phyloP scores from a whole-genome alignment of 306 rosid species.

The Lathyrus sativus region DNA sequence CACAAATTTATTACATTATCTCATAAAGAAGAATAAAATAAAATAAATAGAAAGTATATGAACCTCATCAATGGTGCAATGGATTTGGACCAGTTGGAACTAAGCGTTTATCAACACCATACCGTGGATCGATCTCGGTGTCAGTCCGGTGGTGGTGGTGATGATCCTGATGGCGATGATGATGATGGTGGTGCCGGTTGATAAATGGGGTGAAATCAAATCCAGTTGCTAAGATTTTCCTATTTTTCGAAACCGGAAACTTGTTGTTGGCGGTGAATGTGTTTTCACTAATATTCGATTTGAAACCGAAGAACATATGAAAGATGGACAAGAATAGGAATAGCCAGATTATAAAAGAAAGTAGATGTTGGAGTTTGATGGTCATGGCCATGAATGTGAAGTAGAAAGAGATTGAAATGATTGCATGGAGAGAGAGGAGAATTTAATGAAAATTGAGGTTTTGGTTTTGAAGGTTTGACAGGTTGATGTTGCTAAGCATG shows the following conservation, averaged over 20 bases:
- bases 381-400: constrained; percentile 47
- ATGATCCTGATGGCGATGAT: constrained; percentile 12
- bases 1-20: constrained; percentile 46
- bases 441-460: constrained; percentile 18
- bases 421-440: constrained; percentile 58
- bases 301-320: constrained; percentile 39
- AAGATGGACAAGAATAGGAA: constrained; percentile 45
- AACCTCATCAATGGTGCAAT: constrained; percentile 76
- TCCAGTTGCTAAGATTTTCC: constrained; percentile 48
- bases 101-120: constrained; percentile 76
- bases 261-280: not conserved
- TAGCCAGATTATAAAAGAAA: constrained; percentile 54
- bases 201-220: constrained; percentile 66
- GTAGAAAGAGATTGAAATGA: constrained; percentile 41
- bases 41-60: constrained; percentile 20
- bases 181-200: constrained; percentile 38
- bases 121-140: constrained; percentile 65
- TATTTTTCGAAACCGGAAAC: constrained; percentile 26
- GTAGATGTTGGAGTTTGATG: constrained; percentile 39
- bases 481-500: constrained; percentile 54
- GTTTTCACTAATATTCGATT: not conserved
- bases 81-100: constrained; percentile 99
- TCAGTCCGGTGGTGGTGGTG: constrained; percentile 22
- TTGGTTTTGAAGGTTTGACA: constrained; percentile 52
- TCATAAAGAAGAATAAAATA: constrained; percentile 35